These are phyloP conservation scores for Austroboletus novae-zelandiae DNA, from an alignment of 1,284 basidiomycete genomes.

Conservation along the genomic window DNA sequence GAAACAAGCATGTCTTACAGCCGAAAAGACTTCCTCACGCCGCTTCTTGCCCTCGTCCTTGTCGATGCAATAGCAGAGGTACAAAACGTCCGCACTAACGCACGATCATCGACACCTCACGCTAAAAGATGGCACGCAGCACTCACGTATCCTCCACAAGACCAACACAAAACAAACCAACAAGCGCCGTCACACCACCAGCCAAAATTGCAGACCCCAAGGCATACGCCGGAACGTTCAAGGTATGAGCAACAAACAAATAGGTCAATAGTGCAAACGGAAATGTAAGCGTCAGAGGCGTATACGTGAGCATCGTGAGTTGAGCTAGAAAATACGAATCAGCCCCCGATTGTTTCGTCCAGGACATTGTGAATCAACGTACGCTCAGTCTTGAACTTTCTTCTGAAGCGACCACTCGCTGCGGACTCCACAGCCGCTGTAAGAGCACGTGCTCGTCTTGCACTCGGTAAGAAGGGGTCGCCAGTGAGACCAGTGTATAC, in stretches of 20 bases:
- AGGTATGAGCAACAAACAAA: constrained; percentile 83
- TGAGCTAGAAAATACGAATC: constrained; percentile 44
- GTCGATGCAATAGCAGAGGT: constrained; percentile 88
- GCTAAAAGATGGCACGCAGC: not conserved
- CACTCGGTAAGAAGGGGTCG: constrained; percentile 77
- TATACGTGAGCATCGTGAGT: constrained; percentile 73
- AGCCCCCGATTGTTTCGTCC: constrained; percentile 1
- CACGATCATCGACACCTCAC: constrained; percentile 1
- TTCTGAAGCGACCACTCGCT: constrained; percentile 40
- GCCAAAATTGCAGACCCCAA: constrained; percentile 76
- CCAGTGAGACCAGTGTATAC: constrained; percentile 87
- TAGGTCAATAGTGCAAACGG: constrained; percentile 84
- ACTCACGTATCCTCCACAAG: constrained; percentile 76
- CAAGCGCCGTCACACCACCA: constrained; percentile 77
- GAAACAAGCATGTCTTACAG: constrained; percentile 47
- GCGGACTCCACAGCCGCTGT: constrained; percentile 44
- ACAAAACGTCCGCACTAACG: constrained; percentile 72
- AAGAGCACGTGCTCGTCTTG: constrained; percentile 63
- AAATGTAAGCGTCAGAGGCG: constrained; percentile 75
- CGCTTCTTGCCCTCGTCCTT: constrained; percentile 65
- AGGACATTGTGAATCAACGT: constrained; percentile 20
- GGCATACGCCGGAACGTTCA: constrained; percentile 75
- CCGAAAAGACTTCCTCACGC: constrained; percentile 66
- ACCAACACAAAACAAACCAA: constrained; percentile 80
- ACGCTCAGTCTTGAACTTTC: constrained; percentile 59